phyloP scores from a whole-genome alignment of 108 stramenopile species.

The Schizochytrium sp. region DNA sequence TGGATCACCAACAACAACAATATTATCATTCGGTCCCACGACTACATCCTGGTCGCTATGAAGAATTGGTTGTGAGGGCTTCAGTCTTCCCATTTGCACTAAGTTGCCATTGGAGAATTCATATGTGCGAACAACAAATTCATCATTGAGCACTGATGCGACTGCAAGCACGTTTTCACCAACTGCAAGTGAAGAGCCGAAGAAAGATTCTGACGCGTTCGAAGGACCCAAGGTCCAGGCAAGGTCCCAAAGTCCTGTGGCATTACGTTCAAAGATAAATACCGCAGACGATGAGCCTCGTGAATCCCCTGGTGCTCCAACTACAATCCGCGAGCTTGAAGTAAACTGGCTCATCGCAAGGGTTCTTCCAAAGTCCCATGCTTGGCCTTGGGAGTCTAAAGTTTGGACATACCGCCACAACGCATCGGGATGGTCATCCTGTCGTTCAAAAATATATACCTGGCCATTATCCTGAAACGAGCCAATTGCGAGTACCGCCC shows the following conservation, averaged over 20 bases:
- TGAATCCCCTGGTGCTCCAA: slow-evolving; percentile 11
- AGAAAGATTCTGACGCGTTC: not conserved
- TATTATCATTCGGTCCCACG: not conserved
- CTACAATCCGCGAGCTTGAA: not conserved
- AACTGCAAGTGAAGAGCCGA: not conserved
- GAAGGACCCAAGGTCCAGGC: not conserved
- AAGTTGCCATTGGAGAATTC: not conserved
- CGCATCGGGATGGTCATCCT: not conserved
- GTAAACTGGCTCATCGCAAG: not conserved
- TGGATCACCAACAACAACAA: not conserved
- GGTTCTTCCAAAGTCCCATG: not conserved
- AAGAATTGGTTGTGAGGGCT: not conserved
- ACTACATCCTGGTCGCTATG: slow-evolving; percentile 27
- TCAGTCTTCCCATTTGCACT: not conserved
- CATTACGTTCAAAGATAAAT: not conserved
- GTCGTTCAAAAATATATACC: not conserved
- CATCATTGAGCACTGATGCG: not conserved
- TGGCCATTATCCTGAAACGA: not conserved
- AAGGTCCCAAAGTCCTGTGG: not conserved
- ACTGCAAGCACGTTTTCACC: slow-evolving; percentile 17
- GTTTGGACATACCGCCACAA: not conserved
- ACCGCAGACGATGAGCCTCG: not conserved
- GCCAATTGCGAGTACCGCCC: not conserved
- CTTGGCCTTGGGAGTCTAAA: not conserved
- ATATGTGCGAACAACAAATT: not conserved